phyloP scores from a whole-genome alignment of 2,329 filamentous ascomycete species.

The Drechslerella coelobrocha region DNA sequence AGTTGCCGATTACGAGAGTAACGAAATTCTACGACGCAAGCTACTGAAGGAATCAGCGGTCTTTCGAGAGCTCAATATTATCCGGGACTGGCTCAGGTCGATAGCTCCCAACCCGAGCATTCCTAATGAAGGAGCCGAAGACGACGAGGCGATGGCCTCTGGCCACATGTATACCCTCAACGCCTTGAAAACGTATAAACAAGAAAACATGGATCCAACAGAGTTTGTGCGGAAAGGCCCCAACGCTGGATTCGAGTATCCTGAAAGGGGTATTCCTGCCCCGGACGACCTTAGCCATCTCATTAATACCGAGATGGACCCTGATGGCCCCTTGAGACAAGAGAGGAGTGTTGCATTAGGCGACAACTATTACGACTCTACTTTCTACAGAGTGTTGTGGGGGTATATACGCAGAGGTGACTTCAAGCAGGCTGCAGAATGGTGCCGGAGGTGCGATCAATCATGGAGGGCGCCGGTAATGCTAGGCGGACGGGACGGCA shows the following conservation, averaged over 20 bases:
- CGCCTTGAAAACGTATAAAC: constrained; percentile 88
- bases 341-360: constrained; percentile 76
- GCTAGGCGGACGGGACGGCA: constrained; percentile 74
- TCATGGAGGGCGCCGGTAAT: constrained; percentile 81
- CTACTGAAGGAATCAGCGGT: constrained; percentile 76
- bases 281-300: constrained; percentile 68
- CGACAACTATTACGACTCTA: constrained; percentile 86
- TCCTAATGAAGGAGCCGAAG: constrained; percentile 77
- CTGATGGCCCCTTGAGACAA: constrained; percentile 85
- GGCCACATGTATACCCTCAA: constrained; percentile 93
- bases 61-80: constrained; percentile 77
- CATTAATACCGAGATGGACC: constrained; percentile 86
- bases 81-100: constrained; percentile 85
- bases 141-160: constrained; percentile 80
- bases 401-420: constrained; percentile 88
- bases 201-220: constrained; percentile 60
- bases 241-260: constrained; percentile 41
- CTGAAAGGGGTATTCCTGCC: constrained; percentile 56
- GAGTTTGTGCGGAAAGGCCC: constrained; percentile 30
- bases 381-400: constrained; percentile 93
- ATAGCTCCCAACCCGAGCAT: constrained; percentile 72
- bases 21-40: constrained; percentile 67
- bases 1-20: constrained; percentile 54
- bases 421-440: constrained; percentile 76
- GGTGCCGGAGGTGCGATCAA: constrained; percentile 85